A percentile compares a stretch with the other conserved stretches of the same genome.
Evolutionary conservation across 768 basidiomycete genomes (phyloP).

Genomic region (Hygrophorus pudorinus): DNA sequence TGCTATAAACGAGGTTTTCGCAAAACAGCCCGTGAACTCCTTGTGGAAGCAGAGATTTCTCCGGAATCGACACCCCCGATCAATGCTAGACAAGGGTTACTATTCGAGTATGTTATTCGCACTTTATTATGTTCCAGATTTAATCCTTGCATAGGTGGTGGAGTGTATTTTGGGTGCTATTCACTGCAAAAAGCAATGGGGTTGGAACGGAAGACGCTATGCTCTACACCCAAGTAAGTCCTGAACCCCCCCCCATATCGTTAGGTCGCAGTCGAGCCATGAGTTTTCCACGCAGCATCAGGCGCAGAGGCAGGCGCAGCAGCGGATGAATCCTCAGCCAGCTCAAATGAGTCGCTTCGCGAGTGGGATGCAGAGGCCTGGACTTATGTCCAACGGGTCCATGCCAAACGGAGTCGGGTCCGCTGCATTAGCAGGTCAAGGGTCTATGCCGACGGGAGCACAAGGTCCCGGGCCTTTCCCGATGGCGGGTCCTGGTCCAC

Average conservation of each 20-base stretch:
- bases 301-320: conserved; percentile 21
- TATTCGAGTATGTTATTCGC: conserved; percentile 64
- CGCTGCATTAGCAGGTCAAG: not conserved
- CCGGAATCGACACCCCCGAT: conserved; percentile 62
- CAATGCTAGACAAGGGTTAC: conserved; percentile 71
- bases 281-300: conserved; percentile 14
- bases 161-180: conserved; percentile 84
- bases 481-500: conserved; percentile 27
- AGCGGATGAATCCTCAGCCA: conserved; percentile 15
- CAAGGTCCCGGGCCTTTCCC: conserved; percentile 14
- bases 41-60: conserved; percentile 56
- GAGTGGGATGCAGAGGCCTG: conserved; percentile 4
- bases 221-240: conserved; percentile 56
- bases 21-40: conserved; percentile 62
- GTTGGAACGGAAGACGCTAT: conserved; percentile 61
- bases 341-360: conserved; percentile 11
- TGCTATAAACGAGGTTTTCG: conserved; percentile 70
- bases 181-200: conserved; percentile 68
- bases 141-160: conserved; percentile 52
- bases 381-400: conserved; percentile 3
- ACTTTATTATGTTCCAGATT: conserved; percentile 2
- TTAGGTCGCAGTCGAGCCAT: conserved; percentile 11
- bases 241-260: conserved; percentile 11
- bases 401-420: conserved; percentile 7
- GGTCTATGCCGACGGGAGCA: conserved; percentile 14